Conservation (phyloP, 139 green algal species). For the Coelastrella sp. region DNA sequence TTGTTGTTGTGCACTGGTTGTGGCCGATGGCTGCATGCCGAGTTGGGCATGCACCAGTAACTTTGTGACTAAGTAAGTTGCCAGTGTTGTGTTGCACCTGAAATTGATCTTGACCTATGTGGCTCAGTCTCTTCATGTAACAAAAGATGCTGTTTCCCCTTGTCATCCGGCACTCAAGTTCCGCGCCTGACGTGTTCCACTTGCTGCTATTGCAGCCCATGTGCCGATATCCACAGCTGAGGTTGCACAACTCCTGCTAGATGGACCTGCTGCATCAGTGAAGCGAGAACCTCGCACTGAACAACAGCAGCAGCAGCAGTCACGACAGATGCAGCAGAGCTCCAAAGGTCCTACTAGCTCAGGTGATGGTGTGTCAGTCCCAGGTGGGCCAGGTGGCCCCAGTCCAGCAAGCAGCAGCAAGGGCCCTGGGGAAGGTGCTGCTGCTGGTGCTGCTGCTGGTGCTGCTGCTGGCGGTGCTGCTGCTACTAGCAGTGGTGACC, state of each 20-base stretch:
- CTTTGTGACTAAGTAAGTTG: too few relatives aligned
- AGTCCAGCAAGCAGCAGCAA: constrained; percentile 22
- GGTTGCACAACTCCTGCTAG: background rate
- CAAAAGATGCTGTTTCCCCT: too few relatives aligned
- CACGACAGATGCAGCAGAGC: background rate
- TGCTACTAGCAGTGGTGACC: background rate
- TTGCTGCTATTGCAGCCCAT: background rate
- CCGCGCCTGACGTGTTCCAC: background rate
- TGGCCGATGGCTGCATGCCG: too few relatives aligned
- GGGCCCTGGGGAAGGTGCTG: background rate
- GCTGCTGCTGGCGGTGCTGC: background rate
- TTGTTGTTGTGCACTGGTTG: too few relatives aligned
- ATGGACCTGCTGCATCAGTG: constrained; percentile 26
- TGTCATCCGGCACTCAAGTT: too few relatives aligned
- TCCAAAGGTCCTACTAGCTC: background rate
- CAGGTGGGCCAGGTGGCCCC: background rate
- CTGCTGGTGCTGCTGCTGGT: background rate
- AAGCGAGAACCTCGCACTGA: constrained; percentile 8
- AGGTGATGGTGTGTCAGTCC: background rate
- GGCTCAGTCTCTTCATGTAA: background rate
- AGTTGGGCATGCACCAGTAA: too few relatives aligned
- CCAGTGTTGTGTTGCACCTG: too few relatives aligned
- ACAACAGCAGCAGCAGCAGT: constrained; percentile 27
- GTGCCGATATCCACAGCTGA: background rate
- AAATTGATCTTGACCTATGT: background rate